Base-by-base conservation (phyloP, 2,329 filamentous ascomycete genomes). In the Penicillium expansum region DNA sequence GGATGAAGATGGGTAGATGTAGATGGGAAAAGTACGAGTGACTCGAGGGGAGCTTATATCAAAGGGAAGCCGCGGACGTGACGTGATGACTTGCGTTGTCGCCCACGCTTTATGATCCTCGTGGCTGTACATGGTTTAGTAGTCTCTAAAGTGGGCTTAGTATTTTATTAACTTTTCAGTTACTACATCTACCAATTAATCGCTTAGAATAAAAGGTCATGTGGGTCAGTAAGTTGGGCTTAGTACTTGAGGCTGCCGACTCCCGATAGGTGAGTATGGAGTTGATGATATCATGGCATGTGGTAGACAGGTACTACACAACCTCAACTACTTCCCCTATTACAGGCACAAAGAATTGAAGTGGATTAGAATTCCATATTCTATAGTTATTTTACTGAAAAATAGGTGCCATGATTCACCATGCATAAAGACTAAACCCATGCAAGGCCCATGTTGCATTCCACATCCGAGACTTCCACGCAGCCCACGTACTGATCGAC, bases 1-100 rank as follows among this genome's bases (percentile, higher is more conserved):
- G 22, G 29, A 35, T 44, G 39, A 29, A 48, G 39, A 41, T 18
- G 38, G 29, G 38, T 54, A 50, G 32, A 41, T 38, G 39, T n/a
- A 41, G 27, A 39, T n/a, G 49, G 20, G 29, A 37, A n/a, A 33
- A 35, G 4, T 16, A 1, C 5, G 20, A 30, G 38, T n/a, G 32
- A 13, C 20, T 29, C 16, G 18, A 41, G 29, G 29, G 33, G 38
- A 43, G 24, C 39, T 35, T 49, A 51, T 58, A 48, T 48, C 37
- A 32, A 35, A 35, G 52, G 44, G 47, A 38, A 48, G 45, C 33
- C 10, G 33, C 60, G 42, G 51, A 45, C 39, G 58, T 63, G 63
- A 65, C 63, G 62, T 65, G 60, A 64, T 47, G 59, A 62, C 62
- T 63, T 63, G 59, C 59, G 56, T 56, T 14, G 10, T 20, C 57